phyloP scores from a whole-genome alignment of 257 asterid genomes.

The Solanum chmielewskii region DNA sequence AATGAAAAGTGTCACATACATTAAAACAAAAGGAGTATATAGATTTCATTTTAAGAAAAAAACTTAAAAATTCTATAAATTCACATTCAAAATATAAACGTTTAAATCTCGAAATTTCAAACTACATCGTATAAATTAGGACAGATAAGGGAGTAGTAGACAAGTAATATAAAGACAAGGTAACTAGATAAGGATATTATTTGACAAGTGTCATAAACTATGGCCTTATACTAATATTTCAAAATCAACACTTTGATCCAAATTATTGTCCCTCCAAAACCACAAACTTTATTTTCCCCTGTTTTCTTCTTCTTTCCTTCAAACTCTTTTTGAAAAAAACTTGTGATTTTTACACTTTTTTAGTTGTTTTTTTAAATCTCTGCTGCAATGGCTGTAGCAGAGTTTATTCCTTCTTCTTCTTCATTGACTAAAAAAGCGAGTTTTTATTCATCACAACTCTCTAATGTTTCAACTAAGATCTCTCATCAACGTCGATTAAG shows the following conservation, averaged over 20 bases:
- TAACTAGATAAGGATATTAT: not conserved
- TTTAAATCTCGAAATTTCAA: too few species aligned
- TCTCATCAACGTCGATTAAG: constrained; percentile 19
- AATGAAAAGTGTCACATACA: too few species aligned
- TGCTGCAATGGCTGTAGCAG: constrained; percentile 73
- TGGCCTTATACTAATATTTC: constrained; percentile 46
- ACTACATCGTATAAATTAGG: too few species aligned
- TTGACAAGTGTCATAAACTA: constrained; percentile 56
- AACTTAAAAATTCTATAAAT: too few species aligned
- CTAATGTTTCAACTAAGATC: constrained; percentile 34
- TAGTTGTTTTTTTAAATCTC: not conserved
- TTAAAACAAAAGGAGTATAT: rapidly evolving
- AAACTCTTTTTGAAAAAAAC: not conserved
- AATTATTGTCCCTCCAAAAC: not conserved
- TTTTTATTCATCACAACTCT: constrained; percentile 39
- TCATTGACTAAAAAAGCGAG: constrained; percentile 9
- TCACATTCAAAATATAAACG: rapidly evolving
- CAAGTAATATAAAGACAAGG: not conserved
- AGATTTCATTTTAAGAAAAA: too few species aligned
- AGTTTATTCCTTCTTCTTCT: constrained; percentile 26
- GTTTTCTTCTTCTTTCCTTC: not conserved
- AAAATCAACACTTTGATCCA: constrained; percentile 15
- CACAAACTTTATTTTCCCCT: not conserved
- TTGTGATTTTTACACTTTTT: not conserved
- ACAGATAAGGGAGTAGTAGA: too few species aligned